phyloP scores from a whole-genome alignment of 78 protist genomes.

The Dictyostelium discoideum region DNA sequence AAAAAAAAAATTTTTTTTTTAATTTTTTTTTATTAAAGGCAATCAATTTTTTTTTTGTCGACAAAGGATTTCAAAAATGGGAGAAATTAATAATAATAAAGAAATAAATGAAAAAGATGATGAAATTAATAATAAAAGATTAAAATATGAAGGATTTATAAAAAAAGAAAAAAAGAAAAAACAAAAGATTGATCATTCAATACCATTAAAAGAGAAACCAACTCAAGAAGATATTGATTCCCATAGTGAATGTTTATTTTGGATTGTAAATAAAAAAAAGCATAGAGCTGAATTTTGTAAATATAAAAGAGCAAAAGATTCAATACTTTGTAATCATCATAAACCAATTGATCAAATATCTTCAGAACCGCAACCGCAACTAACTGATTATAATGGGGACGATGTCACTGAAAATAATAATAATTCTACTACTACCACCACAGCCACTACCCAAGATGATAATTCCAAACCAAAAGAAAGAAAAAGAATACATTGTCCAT shows the following conservation, averaged over 20 bases:
- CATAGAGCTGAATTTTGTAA: constrained; percentile 62
- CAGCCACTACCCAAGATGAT: not conserved
- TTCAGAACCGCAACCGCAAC: not conserved
- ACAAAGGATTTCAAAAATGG: not conserved
- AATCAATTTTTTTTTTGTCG: not conserved
- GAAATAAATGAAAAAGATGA: not conserved
- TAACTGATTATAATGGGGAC: too few relatives aligned
- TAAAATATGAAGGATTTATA: not conserved
- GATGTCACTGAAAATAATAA: too few relatives aligned
- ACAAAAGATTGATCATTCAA: constrained; percentile 22
- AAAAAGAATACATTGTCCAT: constrained; percentile 38
- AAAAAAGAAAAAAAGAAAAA: constrained; percentile 25
- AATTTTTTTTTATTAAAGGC: not conserved
- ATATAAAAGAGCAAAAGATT: constrained; percentile 39
- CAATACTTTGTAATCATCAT: constrained; percentile 50
- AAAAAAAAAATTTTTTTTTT: not conserved
- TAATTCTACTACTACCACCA: not conserved
- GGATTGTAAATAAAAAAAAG: constrained; percentile 51
- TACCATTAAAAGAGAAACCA: constrained; percentile 51
- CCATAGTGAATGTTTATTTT: constrained; percentile 34
- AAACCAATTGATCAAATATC: not conserved
- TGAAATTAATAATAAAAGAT: not conserved
- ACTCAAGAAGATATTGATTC: constrained; percentile 31
- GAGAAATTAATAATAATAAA: not conserved
- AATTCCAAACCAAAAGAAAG: not conserved